Evolutionary conservation across 345 rosid species (phyloP).

Genomic region (Mercurialis annua): DNA sequence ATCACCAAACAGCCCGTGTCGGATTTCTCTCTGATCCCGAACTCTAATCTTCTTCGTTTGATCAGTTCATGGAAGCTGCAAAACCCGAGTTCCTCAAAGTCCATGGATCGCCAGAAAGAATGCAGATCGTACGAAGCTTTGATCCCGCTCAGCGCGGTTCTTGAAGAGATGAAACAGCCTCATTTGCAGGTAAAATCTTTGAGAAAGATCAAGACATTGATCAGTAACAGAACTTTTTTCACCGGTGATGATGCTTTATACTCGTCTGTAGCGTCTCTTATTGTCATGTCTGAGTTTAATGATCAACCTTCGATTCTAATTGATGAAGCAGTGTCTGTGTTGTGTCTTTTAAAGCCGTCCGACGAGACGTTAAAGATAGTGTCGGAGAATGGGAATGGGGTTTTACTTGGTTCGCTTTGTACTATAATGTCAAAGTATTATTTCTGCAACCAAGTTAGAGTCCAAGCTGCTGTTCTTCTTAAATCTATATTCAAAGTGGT

Average conservation of each 20-base stretch:
- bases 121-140: background rate
- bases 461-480: slow-evolving; percentile 15
- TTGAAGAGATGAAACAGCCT: slow-evolving; percentile 26
- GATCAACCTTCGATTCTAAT: background rate
- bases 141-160: background rate
- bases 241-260: slow-evolving; percentile 15
- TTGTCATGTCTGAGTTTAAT: slow-evolving; percentile 1
- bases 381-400: slow-evolving; percentile 18
- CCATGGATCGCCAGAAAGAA: background rate
- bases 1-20: slow-evolving; percentile 20
- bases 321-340: slow-evolving; percentile 20
- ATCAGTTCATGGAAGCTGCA: slow-evolving; percentile 20
- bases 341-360: slow-evolving; percentile 21
- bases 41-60: slow-evolving; percentile 29
- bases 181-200: slow-evolving; percentile 15
- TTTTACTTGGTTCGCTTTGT: slow-evolving; percentile 15
- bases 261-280: slow-evolving; percentile 8
- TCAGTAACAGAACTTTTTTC: background rate
- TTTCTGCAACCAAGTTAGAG: slow-evolving; percentile 9
- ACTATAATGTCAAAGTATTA: slow-evolving; percentile 2
- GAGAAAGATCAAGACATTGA: slow-evolving; percentile 20
- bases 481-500: slow-evolving; percentile 22
- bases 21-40: slow-evolving; percentile 23
- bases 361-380: slow-evolving; percentile 14
- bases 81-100: background rate